Percentiles rank a stretch among this genome's conserved stretches.
phyloP scores from a whole-genome alignment of 225 moss, liverwort and hornwort genomes.

The Physcomitrium patens region DNA sequence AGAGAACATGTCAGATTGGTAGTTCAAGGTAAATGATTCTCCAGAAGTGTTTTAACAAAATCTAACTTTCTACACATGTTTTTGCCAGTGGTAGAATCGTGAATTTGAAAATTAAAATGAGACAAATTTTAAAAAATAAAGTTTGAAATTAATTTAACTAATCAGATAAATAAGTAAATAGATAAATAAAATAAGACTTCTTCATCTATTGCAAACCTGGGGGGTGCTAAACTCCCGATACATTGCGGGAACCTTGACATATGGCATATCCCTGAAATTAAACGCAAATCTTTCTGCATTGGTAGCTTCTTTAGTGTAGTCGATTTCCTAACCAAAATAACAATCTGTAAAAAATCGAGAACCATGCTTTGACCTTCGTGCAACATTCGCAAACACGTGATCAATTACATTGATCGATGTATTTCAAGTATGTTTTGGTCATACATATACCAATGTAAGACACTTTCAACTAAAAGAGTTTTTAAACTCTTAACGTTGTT shows the following conservation, averaged over 20 bases:
- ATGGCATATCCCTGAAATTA: slow-evolving; percentile 85
- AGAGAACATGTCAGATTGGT: neutral
- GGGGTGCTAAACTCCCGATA: slow-evolving; percentile 83
- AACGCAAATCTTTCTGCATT: slow-evolving; percentile 88
- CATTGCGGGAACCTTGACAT: slow-evolving; percentile 83
- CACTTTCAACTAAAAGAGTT: slow-evolving; percentile 2
- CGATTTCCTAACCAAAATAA: slow-evolving; percentile 72
- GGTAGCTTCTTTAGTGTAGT: slow-evolving; percentile 85
- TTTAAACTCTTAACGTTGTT: slow-evolving; percentile 1
- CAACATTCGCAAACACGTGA: slow-evolving; percentile 22
- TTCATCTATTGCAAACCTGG: slow-evolving; percentile 54
- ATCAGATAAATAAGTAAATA: too few species aligned
- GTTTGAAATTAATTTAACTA: too few species aligned
- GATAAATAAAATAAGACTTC: too few species aligned
- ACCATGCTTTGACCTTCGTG: slow-evolving; percentile 2
- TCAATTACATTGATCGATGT: neutral
- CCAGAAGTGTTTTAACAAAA: neutral
- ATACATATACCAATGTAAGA: neutral
- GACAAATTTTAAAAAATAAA: neutral
- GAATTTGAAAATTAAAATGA: too few species aligned
- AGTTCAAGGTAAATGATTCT: neutral
- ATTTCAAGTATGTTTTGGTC: neutral
- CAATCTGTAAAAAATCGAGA: neutral
- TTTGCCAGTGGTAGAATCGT: neutral
- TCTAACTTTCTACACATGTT: neutral